phyloP scores from a whole-genome alignment of 345 rosid species.

The Euphorbia lathyris region DNA sequence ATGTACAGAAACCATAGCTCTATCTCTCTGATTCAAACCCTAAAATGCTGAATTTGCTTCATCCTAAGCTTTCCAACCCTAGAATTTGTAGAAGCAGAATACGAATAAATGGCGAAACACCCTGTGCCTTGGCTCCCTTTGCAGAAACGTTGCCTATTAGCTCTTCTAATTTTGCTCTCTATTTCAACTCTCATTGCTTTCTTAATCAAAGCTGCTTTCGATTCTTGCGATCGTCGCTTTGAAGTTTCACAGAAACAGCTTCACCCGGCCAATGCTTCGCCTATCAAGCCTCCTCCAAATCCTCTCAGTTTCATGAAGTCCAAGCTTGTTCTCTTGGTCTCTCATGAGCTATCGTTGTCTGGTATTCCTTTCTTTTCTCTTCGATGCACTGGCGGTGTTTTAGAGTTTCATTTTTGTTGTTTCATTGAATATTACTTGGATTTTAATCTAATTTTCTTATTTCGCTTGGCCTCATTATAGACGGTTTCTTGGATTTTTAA shows the following conservation, averaged over 20 bases:
- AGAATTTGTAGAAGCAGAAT: neutral
- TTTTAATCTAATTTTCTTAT: too few species aligned
- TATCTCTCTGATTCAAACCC: neutral
- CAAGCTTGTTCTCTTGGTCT: constrained; percentile 73
- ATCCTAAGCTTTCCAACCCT: neutral
- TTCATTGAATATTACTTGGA: too few species aligned
- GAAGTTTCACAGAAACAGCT: constrained; percentile 9
- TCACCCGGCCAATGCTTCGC: neutral
- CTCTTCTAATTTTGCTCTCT: constrained; percentile 49
- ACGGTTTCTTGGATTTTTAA: too few species aligned
- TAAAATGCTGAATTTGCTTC: constrained; percentile 10
- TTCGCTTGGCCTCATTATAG: too few species aligned
- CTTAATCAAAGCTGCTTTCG: constrained; percentile 54
- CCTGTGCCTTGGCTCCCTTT: constrained; percentile 29
- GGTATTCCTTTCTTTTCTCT: constrained; percentile 46
- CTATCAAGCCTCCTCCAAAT: constrained; percentile 15
- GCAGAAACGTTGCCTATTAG: constrained; percentile 63
- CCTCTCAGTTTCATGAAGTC: constrained; percentile 83
- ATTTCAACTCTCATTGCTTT: constrained; percentile 54
- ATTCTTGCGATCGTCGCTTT: constrained; percentile 38
- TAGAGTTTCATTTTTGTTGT: neutral
- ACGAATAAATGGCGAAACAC: constrained; percentile 40
- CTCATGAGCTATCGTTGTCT: constrained; percentile 84
- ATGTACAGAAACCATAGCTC: constrained; percentile 16
- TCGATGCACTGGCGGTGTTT: too few species aligned